phyloP scores from a whole-genome alignment of 2,329 filamentous ascomycete species.

The Ceratocystiopsis minuta region DNA sequence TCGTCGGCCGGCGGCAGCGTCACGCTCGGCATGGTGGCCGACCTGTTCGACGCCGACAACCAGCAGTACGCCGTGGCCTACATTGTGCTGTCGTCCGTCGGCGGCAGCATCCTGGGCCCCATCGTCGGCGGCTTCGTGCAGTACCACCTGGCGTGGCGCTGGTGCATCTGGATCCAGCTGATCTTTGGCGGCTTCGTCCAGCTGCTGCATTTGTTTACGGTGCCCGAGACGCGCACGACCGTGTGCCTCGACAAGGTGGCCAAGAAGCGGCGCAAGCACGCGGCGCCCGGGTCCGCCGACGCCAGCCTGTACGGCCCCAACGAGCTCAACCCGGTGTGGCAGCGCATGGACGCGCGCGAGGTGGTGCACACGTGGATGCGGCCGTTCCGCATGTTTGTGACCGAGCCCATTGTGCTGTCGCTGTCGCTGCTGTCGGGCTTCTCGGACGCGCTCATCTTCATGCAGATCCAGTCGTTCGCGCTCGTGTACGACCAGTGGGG shows the following conservation, averaged over 20 bases:
- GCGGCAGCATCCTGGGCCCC: slow-evolving; percentile 57
- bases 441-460: slow-evolving; percentile 59
- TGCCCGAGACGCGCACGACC: slow-evolving; percentile 62
- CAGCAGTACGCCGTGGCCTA: slow-evolving; percentile 63
- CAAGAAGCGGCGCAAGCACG: slow-evolving; percentile 49
- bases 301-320: slow-evolving; percentile 49
- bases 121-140: slow-evolving; percentile 65
- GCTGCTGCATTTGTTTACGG: slow-evolving; percentile 44
- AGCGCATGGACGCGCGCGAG: slow-evolving; percentile 40
- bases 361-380: slow-evolving; percentile 39
- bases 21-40: slow-evolving; percentile 57
- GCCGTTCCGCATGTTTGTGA: slow-evolving; percentile 56
- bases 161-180: slow-evolving; percentile 62
- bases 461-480: slow-evolving; percentile 54
- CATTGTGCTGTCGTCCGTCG: slow-evolving; percentile 64
- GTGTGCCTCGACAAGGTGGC: slow-evolving; percentile 66
- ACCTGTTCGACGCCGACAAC: slow-evolving; percentile 51
- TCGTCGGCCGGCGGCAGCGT: slow-evolving; percentile 57
- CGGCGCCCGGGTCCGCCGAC: slow-evolving; percentile 23
- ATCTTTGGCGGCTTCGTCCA: slow-evolving; percentile 59
- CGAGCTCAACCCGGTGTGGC: slow-evolving; percentile 43
- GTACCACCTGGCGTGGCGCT: slow-evolving; percentile 48
- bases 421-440: slow-evolving; percentile 56
- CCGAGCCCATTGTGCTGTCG: slow-evolving; percentile 55
- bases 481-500: slow-evolving; percentile 51